Evolutionary conservation across 2,329 filamentous ascomycete genomes (phyloP).

Genomic region (Ophidiomyces ophidiicola): DNA sequence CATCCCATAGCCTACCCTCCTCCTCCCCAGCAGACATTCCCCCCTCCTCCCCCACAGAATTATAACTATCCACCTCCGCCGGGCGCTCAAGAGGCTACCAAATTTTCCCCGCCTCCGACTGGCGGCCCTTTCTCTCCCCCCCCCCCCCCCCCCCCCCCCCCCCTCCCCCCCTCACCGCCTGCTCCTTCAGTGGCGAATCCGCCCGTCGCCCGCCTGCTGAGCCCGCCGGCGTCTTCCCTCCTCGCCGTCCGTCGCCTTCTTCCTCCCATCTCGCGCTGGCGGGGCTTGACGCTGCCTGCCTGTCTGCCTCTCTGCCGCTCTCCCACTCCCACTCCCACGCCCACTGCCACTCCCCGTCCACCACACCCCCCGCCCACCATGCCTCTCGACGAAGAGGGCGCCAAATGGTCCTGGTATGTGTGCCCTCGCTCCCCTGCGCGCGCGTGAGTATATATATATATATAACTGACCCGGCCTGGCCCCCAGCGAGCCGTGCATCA

Average conservation of each 20-base stretch:
- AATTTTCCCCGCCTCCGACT: conserved; percentile 8
- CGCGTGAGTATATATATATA: neutral
- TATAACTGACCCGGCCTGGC: conserved; percentile 1
- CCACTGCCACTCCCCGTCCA: neutral
- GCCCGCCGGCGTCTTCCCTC: conserved; percentile 6
- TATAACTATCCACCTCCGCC: conserved; percentile 11
- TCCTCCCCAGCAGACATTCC: conserved; percentile 9
- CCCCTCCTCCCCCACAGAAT: conserved; percentile 13
- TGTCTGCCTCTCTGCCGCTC: no score
- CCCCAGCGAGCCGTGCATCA: conserved; percentile 37
- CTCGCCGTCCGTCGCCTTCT: neutral
- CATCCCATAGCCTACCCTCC: conserved; percentile 10
- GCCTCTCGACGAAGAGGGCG: conserved; percentile 35
- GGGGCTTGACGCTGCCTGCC: no score
- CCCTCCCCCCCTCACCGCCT: neutral
- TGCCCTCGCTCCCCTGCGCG: neutral
- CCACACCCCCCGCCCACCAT: conserved; percentile 21
- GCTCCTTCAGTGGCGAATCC: conserved; percentile 20
- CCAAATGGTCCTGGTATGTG: conserved; percentile 36
- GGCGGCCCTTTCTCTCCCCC: conserved; percentile 12
- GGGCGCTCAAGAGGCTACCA: conserved; percentile 3
- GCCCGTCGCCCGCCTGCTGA: conserved; percentile 10
- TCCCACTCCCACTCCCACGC: neutral
- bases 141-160: no score
- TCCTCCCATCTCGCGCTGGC: no score